Percentiles rank a stretch among this genome's conserved stretches.
Evolutionary conservation across 2,329 filamentous ascomycete species (phyloP).

Genomic region (Fusarium sp.): DNA sequence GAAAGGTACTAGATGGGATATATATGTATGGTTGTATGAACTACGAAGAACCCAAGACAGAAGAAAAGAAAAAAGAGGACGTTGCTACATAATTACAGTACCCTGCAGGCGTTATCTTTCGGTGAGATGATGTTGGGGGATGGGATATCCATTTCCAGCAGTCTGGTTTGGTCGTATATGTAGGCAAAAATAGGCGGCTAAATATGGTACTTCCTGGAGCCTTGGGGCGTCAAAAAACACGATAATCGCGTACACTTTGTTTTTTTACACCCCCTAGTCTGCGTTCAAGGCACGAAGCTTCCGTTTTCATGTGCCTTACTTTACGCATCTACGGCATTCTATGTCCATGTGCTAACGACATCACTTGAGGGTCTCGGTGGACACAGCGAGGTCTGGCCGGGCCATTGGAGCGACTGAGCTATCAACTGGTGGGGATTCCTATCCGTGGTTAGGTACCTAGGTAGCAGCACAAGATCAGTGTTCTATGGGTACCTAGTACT

Average conservation of each 20-base stretch:
- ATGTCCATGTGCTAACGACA: conserved; percentile 36
- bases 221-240: not conserved
- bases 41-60: conserved; percentile 11
- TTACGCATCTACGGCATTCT: conserved; percentile 32
- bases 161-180: not conserved
- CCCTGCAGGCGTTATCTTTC: conserved; percentile 11
- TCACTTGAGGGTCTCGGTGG: conserved; percentile 39
- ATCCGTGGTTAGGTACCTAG: no score
- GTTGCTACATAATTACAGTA: not conserved
- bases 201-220: conserved; percentile 9
- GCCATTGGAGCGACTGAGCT: conserved; percentile 29
- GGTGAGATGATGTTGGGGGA: conserved; percentile 12
- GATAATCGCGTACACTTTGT: no score
- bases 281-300: no score
- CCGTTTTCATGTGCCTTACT: conserved; percentile 2
- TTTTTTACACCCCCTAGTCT: no score
- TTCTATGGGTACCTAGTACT: not conserved
- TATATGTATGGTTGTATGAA: conserved; percentile 11
- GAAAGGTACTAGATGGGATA: conserved; percentile 6
- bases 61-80: not conserved
- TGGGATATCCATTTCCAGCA: not conserved
- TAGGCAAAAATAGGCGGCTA: conserved; percentile 29
- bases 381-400: conserved; percentile 31
- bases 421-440: conserved; percentile 23
- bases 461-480: not conserved